These are phyloP conservation scores for Articulospora tetracladia DNA, from an alignment of 495 filamentous ascomycete genomes.

Conservation along the genomic window DNA sequence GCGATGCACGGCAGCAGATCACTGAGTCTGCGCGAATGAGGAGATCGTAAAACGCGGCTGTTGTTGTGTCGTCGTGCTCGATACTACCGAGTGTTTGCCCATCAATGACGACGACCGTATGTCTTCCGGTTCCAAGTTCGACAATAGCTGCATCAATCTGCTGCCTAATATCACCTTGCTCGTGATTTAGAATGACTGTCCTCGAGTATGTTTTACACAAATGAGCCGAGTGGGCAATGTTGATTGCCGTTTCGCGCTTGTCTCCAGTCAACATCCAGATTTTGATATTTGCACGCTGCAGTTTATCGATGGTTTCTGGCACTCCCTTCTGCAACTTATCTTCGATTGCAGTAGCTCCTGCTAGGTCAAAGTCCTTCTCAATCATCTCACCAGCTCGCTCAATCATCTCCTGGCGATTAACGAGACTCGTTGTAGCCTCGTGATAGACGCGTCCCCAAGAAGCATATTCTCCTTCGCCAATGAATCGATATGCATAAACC, in stretches of 20 bases:
- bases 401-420: conserved; percentile 73
- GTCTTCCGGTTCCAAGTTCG: conserved; percentile 49
- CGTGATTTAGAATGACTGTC: conserved; percentile 70
- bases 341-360: conserved; percentile 87
- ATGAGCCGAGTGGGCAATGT: conserved; percentile 82
- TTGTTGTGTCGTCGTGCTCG: conserved; percentile 53
- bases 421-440: conserved; percentile 77
- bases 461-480: conserved; percentile 70
- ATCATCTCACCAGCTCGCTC: conserved; percentile 76
- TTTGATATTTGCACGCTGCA: conserved; percentile 87
- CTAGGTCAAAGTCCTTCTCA: conserved; percentile 75
- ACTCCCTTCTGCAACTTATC: conserved; percentile 90
- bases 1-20: conserved; percentile 87
- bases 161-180: conserved; percentile 55
- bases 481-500: conserved; percentile 74
- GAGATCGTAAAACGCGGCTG: conserved; percentile 70
- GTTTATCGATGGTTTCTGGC: conserved; percentile 76
- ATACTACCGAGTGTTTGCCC: conserved; percentile 74
- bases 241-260: conserved; percentile 93
- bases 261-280: conserved; percentile 97
- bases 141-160: conserved; percentile 53
- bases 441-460: conserved; percentile 73
- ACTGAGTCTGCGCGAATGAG: conserved; percentile 77
- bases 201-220: conserved; percentile 83
- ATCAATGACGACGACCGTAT: conserved; percentile 85